Base-by-base conservation (phyloP, 805 yeast genomes). In the Yarrowia porcina region DNA sequence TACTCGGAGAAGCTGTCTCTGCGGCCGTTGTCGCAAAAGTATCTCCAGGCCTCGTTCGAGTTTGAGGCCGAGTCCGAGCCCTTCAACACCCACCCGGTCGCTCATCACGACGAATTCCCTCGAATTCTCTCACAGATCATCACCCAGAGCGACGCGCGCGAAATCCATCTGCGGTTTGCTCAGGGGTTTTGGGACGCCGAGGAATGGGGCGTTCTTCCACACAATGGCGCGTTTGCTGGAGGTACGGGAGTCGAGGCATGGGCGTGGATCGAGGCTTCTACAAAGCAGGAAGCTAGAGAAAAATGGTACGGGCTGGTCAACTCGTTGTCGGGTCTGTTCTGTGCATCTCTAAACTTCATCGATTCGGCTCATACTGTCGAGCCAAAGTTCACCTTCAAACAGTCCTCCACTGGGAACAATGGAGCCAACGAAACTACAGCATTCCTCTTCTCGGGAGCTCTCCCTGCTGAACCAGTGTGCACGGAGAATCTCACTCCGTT, bases 401-500 rank as follows among this genome's bases (percentile, higher is more conserved):
- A 8, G 73, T 78, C 1, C 23, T 75, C 4, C 61, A 25, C 20
- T 69, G 75, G 42, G 65, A 72, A 57, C 18, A 45, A 45, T 12
- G 52, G 52, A 25, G 49, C 33, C 5, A 54, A 66, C 30, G 44
- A 35, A 15, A 25, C 50, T 13, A 50, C 56, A 12, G 49, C 65
- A 6, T 88, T 78, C 69, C 74, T 87, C 20, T 71, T 92, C 66
- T 80, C 96, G 65, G 96, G 97, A 7, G 89, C 97, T 0, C 80
- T 94, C 56, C 97, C 99, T 0, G 83, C 93, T 65, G 99, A 94
- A 71, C 97, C 97, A 0, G 86, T 94, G 17, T 94, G 99, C 74
- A 94, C 99, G 0, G 99, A 94, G 73, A 94, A 94, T 75, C 79
- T 94, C 71, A 93, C 99, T 0, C 98, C 99, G 0, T 90, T 93